Evolutionary conservation across 164 flowering plant species (phyloP).

Genomic region (Macadamia integrifolia): DNA sequence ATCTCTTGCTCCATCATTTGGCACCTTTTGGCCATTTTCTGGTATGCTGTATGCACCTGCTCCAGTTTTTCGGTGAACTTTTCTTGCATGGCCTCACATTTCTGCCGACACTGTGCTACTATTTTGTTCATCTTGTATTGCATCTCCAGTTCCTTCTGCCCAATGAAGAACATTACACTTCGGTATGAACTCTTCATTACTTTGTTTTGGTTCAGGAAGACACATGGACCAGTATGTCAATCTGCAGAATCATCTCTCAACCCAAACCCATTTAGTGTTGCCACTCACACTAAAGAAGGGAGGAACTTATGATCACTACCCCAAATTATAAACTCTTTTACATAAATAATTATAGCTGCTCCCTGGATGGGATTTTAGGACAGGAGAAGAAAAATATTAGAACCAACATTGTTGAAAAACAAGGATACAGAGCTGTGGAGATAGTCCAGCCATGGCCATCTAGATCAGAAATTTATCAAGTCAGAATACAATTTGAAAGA

Average conservation of each 20-base stretch:
- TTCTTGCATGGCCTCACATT: conserved; percentile 91
- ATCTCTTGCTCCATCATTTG: conserved; percentile 93
- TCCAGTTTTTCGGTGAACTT: conserved; percentile 88
- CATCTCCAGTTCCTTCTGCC: conserved; percentile 95
- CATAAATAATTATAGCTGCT: too few species aligned
- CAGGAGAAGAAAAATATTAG: background rate
- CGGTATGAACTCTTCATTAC: conserved; percentile 95
- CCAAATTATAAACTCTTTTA: too few species aligned
- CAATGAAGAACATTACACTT: conserved; percentile 89
- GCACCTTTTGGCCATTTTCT: conserved; percentile 85
- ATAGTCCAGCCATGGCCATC: conserved; percentile 92
- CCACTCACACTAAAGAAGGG: background rate
- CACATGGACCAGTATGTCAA: background rate
- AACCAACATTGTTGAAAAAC: background rate
- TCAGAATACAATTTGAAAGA: background rate
- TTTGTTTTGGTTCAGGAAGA: conserved; percentile 40
- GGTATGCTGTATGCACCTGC: conserved; percentile 88
- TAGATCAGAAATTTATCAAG: conserved; percentile 25
- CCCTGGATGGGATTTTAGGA: background rate
- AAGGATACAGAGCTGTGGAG: conserved; percentile 92
- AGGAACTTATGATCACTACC: background rate
- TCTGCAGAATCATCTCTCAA: background rate
- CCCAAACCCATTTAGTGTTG: conserved; percentile 1
- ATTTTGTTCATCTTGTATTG: conserved; percentile 87
- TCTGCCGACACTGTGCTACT: conserved; percentile 83